Percentiles rank a stretch among this genome's conserved stretches.
These are phyloP conservation scores for Tinospora cordifolia DNA, from an alignment of 164 flowering plant species.

Conservation along the genomic window DNA sequence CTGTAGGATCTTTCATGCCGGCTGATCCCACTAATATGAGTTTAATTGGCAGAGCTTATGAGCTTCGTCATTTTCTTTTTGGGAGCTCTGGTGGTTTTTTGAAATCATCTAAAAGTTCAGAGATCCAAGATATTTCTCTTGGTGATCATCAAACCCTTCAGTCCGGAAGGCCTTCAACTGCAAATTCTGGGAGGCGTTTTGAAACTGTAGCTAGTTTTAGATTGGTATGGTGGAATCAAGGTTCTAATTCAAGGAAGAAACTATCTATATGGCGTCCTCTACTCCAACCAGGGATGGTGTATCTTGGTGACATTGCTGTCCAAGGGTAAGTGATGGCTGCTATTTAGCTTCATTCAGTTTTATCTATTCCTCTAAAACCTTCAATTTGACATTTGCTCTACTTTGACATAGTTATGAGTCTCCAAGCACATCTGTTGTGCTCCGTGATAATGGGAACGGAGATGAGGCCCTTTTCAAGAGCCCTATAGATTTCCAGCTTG, in stretches of 20 bases:
- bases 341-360: conserved; percentile 5
- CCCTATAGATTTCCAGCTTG: conserved; percentile 66
- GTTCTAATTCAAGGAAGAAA: conserved; percentile 65
- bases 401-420: conserved; percentile 66
- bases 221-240: conserved; percentile 90
- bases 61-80: conserved; percentile 54
- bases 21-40: conserved; percentile 45
- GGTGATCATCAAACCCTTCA: conserved; percentile 22
- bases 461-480: conserved; percentile 50
- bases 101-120: conserved; percentile 22
- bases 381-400: conserved; percentile 5
- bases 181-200: conserved; percentile 43
- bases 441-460: conserved; percentile 58
- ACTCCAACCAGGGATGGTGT: conserved; percentile 65
- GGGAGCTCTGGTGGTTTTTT: conserved; percentile 34
- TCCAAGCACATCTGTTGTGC: conserved; percentile 69
- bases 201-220: conserved; percentile 75
- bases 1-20: conserved; percentile 84
- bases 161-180: conserved; percentile 32
- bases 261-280: conserved; percentile 94
- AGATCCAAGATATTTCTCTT: conserved; percentile 20
- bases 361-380: background rate
- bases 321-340: conserved; percentile 47
- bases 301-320: conserved; percentile 87
- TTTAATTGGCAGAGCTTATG: conserved; percentile 53